Conservation (phyloP, 108 stramenopile species). For the Nitzschia sp. region DNA sequence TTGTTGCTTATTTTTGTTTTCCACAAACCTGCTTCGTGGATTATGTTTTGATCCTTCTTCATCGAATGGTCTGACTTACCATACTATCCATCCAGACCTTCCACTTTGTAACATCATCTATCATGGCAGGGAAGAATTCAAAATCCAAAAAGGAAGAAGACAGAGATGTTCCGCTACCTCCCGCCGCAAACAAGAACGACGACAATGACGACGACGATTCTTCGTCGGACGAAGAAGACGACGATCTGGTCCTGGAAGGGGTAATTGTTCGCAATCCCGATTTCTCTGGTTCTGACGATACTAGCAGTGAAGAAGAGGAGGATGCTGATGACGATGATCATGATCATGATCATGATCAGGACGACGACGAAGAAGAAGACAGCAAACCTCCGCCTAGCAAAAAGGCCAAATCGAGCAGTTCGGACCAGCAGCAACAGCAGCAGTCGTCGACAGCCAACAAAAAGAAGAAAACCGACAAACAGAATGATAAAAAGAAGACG, state of each 20-base stretch:
- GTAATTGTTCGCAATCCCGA: slow-evolving; percentile 75
- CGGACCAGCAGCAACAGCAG: slow-evolving; percentile 2
- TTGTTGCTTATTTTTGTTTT: too few relatives aligned
- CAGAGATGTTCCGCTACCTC: not conserved
- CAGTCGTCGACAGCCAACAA: not conserved
- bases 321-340: slow-evolving; percentile 48
- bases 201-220: slow-evolving; percentile 7
- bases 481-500: slow-evolving; percentile 34
- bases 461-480: slow-evolving; percentile 1
- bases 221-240: slow-evolving; percentile 44
- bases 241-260: slow-evolving; percentile 67
- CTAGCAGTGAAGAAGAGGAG: slow-evolving; percentile 28
- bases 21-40: too few relatives aligned
- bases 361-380: slow-evolving; percentile 36
- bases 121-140: not conserved
- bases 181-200: slow-evolving; percentile 2
- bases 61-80: too few relatives aligned
- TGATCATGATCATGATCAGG: slow-evolving; percentile 40
- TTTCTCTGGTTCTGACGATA: slow-evolving; percentile 43
- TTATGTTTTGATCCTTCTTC: too few relatives aligned
- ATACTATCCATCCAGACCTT: too few relatives aligned
- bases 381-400: slow-evolving; percentile 42
- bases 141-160: slow-evolving; percentile 9
- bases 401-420: slow-evolving; percentile 13
- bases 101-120: too few relatives aligned